Percentiles rank a stretch among this genome's conserved stretches.
These are phyloP conservation scores for Cladosporium sp. DNA, from an alignment of 2,329 filamentous ascomycete species.

Conservation along the genomic window DNA sequence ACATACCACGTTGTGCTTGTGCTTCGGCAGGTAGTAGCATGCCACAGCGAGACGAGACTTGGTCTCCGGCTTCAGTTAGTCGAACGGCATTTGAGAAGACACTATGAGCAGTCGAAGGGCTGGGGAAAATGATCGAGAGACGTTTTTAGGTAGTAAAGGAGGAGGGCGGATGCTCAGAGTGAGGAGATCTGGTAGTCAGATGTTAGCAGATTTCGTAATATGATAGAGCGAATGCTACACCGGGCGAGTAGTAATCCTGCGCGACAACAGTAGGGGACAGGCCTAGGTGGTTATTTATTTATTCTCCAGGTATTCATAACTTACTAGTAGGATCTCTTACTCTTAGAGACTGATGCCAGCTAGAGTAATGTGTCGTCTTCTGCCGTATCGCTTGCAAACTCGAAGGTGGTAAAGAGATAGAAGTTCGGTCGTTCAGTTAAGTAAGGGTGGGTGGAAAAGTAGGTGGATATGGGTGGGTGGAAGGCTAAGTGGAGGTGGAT, in stretches of 20 bases:
- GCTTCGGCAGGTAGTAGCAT: background rate
- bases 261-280: background rate
- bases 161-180: background rate
- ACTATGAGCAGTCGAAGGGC: background rate
- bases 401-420: too few species aligned
- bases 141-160: background rate
- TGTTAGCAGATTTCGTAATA: background rate
- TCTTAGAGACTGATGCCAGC: too few species aligned
- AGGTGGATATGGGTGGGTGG: too few species aligned
- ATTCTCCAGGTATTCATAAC: too few species aligned
- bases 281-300: too few species aligned
- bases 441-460: too few species aligned
- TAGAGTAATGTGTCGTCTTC: too few species aligned
- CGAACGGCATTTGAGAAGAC: background rate
- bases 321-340: too few species aligned
- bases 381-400: too few species aligned
- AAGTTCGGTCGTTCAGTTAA: too few species aligned
- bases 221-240: background rate
- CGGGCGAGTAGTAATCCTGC: background rate
- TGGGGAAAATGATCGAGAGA: background rate
- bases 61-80: background rate
- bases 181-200: background rate
- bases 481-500: too few species aligned
- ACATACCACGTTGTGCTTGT: background rate
- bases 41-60: background rate